Conservation (phyloP, 805 yeast genomes). For the Dipodascus geniculatus region DNA sequence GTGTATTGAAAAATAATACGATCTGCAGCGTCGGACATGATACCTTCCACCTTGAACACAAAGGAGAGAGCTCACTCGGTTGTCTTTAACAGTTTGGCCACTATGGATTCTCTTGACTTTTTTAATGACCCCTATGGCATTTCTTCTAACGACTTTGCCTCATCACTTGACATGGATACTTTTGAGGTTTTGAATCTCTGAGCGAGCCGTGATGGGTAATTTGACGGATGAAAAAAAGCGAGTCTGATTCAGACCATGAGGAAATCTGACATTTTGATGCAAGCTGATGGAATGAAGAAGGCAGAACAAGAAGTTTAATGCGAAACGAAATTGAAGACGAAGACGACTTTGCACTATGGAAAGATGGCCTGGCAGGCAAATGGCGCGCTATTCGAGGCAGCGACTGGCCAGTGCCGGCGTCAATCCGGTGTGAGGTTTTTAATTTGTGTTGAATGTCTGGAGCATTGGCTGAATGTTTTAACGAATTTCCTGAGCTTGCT, state of each 20-base stretch:
- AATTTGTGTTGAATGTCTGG: too few species aligned
- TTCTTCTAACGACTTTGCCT: neutral
- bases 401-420: conserved; percentile 1
- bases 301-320: neutral
- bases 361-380: neutral
- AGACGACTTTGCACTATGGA: too few species aligned
- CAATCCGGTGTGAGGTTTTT: too few species aligned
- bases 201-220: too few species aligned
- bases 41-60: neutral
- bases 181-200: neutral
- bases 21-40: conserved; percentile 4
- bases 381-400: neutral
- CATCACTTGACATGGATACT: neutral
- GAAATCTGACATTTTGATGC: too few species aligned
- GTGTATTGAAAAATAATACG: conserved; percentile 5
- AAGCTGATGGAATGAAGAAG: neutral
- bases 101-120: conserved; percentile 1
- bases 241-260: neutral
- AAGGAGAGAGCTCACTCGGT: neutral
- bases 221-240: too few species aligned
- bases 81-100: neutral
- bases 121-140: neutral
- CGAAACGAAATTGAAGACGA: neutral
- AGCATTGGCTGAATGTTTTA: too few species aligned
- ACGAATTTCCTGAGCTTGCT: too few species aligned